phyloP scores from a whole-genome alignment of 345 rosid genomes.

The Eucalyptus cloeziana region DNA sequence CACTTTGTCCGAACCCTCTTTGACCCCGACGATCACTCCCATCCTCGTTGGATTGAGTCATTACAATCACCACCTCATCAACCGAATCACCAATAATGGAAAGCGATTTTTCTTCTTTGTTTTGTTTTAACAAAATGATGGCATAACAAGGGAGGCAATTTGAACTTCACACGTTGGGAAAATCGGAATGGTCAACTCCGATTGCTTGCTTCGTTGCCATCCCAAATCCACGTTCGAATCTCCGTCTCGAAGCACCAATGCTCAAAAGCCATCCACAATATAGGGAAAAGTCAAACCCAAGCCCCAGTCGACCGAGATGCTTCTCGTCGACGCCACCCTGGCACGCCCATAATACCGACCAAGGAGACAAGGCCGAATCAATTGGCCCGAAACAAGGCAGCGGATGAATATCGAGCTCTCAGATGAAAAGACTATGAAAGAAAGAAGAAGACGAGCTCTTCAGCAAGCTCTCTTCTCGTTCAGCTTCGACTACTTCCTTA shows the following conservation, averaged over 20 bases:
- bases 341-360: background rate
- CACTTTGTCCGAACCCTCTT: too few species aligned
- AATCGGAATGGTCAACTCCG: background rate
- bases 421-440: too few species aligned
- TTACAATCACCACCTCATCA: too few species aligned
- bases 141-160: background rate
- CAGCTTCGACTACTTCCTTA: too few species aligned
- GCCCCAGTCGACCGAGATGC: background rate
- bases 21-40: too few species aligned
- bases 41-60: too few species aligned
- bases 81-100: fast-evolving
- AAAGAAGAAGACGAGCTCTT: too few species aligned
- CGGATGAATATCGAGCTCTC: too few species aligned
- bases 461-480: too few species aligned
- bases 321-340: background rate
- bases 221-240: background rate
- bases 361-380: background rate
- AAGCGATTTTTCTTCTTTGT: background rate
- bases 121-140: background rate
- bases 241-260: background rate
- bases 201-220: background rate
- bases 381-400: background rate
- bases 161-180: background rate
- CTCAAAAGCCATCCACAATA: background rate
- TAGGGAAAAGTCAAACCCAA: background rate